Conservation (phyloP, 192 early-diverging fungal genomes). For the Paraglomus occultum region DNA sequence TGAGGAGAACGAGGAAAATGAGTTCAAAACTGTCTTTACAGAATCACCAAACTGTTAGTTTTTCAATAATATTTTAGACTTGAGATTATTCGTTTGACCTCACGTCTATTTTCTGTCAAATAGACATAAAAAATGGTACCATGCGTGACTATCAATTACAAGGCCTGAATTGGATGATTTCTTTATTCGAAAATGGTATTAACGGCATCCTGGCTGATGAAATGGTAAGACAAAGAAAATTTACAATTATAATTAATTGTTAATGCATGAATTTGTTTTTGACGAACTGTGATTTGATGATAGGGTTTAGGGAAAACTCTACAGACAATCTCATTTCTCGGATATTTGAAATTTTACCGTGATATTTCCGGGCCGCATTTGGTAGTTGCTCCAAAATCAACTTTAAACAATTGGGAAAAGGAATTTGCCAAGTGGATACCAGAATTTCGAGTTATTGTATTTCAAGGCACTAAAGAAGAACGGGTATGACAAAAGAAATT, state of each 20-base stretch:
- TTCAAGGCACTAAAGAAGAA: slow-evolving; percentile 86
- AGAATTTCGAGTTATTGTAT: slow-evolving; percentile 79
- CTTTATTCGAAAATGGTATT: slow-evolving; percentile 94
- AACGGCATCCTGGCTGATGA: slow-evolving; percentile 99
- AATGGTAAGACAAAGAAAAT: slow-evolving; percentile 63
- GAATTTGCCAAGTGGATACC: slow-evolving; percentile 95
- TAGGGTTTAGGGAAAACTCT: slow-evolving; percentile 95
- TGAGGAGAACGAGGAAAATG: slow-evolving; percentile 56
- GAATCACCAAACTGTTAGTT: slow-evolving; percentile 83
- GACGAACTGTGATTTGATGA: neutral
- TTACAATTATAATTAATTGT: neutral
- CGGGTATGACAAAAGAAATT: slow-evolving; percentile 51
- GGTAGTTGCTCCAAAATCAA: slow-evolving; percentile 96
- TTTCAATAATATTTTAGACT: slow-evolving; percentile 3
- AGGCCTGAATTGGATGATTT: slow-evolving; percentile 98
- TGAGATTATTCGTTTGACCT: neutral
- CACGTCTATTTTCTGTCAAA: neutral
- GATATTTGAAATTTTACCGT: slow-evolving; percentile 86
- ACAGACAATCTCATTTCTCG: slow-evolving; percentile 95
- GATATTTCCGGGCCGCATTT: slow-evolving; percentile 83
- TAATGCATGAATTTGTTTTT: neutral
- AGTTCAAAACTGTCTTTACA: slow-evolving; percentile 69
- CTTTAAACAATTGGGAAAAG: slow-evolving; percentile 92
- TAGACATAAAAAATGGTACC: slow-evolving; percentile 86
- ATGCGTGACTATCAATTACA: slow-evolving; percentile 97